Percentiles rank a stretch among this genome's conserved stretches.
Conservation (phyloP, 257 asterid species). For the Forsythia viridissima region DNA sequence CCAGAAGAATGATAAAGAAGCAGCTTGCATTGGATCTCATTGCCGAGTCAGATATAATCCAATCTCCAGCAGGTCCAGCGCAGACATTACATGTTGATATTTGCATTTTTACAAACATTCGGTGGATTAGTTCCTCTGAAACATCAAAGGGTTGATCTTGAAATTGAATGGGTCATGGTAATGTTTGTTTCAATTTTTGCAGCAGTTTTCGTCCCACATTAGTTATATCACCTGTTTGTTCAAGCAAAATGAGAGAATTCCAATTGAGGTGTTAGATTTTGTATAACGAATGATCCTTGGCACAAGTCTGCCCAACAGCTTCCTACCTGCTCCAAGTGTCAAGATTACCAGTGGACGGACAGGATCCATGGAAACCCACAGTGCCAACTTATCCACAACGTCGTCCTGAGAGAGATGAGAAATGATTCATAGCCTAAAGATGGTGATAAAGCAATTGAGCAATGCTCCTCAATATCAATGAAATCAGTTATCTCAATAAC, state of each 20-base stretch:
- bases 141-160: not conserved
- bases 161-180: not conserved
- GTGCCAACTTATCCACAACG: slow-evolving; percentile 28
- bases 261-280: too few relatives aligned
- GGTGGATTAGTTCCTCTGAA: not conserved
- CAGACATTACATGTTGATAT: not conserved
- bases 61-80: not conserved
- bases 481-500: not conserved
- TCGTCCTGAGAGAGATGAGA: slow-evolving; percentile 23
- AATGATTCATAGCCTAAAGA: not conserved
- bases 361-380: slow-evolving; percentile 23
- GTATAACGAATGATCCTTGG: not conserved
- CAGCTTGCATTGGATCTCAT: not conserved
- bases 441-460: not conserved
- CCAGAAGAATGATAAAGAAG: not conserved
- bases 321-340: slow-evolving; percentile 42
- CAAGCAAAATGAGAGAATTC: not conserved
- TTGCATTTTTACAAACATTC: not conserved
- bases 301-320: not conserved
- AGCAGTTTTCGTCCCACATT: slow-evolving; percentile 36
- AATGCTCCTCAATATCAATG: not conserved
- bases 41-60: not conserved
- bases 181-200: slow-evolving; percentile 23
- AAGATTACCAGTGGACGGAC: slow-evolving; percentile 30
- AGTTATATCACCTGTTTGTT: slow-evolving; percentile 38